A percentile compares a stretch with the other conserved stretches of the same genome.
phyloP scores from a whole-genome alignment of 345 rosid species.

The Dovyalis caffra region DNA sequence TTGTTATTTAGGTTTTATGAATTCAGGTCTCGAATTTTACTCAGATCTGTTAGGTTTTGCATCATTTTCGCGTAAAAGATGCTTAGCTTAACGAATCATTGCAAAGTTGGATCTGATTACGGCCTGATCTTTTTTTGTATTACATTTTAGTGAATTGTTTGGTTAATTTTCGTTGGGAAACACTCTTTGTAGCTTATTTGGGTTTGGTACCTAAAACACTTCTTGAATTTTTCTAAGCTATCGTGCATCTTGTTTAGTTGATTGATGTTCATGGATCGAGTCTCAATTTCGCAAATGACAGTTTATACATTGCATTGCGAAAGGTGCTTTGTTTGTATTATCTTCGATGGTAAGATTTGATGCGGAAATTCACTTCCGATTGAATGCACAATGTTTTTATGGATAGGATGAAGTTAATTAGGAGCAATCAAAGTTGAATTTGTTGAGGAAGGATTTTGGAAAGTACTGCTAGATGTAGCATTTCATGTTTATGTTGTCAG shows the following conservation, averaged over 20 bases:
- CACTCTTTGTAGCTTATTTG: neutral
- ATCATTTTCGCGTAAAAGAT: no score
- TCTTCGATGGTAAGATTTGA: neutral
- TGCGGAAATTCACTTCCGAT: neutral
- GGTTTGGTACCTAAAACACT: neutral
- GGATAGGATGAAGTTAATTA: neutral
- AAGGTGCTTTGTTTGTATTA: neutral
- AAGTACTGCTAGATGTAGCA: no score
- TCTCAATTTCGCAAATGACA: neutral
- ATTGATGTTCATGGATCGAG: neutral
- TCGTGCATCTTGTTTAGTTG: neutral
- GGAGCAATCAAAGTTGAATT: neutral
- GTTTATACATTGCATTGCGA: neutral
- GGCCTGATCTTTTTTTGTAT: neutral
- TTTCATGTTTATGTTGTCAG: no score
- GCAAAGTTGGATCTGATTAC: neutral
- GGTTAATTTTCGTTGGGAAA: neutral
- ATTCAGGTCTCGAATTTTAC: neutral
- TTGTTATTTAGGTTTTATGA: neutral
- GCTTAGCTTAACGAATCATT: neutral
- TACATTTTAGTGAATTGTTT: neutral
- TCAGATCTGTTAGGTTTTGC: slow-evolving; percentile 35
- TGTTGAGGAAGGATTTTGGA: neutral
- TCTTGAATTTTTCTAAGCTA: no score
- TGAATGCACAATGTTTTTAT: neutral